phyloP scores from a whole-genome alignment of 1,284 basidiomycete genomes.

The Austroboletus novae-zelandiae region DNA sequence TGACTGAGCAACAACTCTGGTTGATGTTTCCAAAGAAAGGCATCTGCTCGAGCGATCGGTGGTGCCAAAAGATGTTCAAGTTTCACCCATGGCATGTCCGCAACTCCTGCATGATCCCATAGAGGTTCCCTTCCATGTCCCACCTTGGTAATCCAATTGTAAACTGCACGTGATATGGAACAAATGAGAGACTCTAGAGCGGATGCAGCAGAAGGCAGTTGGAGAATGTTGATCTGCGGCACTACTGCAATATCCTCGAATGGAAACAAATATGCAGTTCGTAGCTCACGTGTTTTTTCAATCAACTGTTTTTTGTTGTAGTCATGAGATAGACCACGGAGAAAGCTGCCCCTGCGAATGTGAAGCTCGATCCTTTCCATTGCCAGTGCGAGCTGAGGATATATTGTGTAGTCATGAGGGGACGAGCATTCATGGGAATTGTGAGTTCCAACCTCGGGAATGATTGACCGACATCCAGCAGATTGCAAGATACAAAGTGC shows the following conservation, averaged over 20 bases:
- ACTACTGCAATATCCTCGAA: background rate
- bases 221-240: too few species aligned
- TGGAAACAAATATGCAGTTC: background rate
- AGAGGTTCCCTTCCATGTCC: background rate
- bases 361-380: background rate
- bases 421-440: too few species aligned
- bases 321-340: background rate
- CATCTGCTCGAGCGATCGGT: background rate
- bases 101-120: background rate
- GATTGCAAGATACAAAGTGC: constrained; percentile 41
- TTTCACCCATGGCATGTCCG: background rate
- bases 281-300: background rate
- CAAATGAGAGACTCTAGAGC: too few species aligned
- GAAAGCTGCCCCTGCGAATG: background rate
- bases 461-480: constrained; percentile 39
- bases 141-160: background rate
- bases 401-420: background rate
- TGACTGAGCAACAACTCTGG: too few species aligned
- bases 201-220: background rate
- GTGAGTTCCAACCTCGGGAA: constrained; percentile 4
- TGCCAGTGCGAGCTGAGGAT: background rate
- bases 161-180: background rate
- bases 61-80: background rate
- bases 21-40: background rate
- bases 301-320: too few species aligned